These are phyloP conservation scores for Sinapis alba DNA, from an alignment of 441 rosid genomes.

Conservation along the genomic window DNA sequence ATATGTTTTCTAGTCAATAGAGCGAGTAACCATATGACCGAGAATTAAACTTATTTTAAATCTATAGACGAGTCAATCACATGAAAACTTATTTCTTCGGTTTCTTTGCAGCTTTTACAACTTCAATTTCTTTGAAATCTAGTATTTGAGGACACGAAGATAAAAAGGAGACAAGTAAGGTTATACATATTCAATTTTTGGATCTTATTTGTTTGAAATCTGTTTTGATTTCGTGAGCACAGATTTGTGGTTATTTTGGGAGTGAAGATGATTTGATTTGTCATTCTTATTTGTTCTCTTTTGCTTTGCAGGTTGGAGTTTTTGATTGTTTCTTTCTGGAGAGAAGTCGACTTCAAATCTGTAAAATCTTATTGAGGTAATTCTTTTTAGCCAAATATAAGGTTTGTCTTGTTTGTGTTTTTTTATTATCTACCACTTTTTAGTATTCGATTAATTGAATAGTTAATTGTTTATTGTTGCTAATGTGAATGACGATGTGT, in stretches of 20 bases:
- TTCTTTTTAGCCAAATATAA: not conserved
- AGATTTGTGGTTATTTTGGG: not conserved
- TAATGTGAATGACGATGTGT: not conserved
- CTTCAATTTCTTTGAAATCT: no score
- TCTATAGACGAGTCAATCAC: no score
- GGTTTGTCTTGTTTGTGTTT: not conserved
- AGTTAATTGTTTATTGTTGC: not conserved
- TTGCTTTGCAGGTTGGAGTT: not conserved
- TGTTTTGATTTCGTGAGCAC: not conserved
- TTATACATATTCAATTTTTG: no score
- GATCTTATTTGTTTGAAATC: no score
- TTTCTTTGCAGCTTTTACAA: no score
- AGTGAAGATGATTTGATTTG: not conserved
- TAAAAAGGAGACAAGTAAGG: no score
- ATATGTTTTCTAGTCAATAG: no score
- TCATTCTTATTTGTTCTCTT: not conserved
- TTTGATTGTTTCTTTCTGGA: not conserved
- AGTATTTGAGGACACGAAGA: no score
- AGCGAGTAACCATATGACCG: no score
- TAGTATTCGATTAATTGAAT: not conserved
- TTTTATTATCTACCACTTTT: no score
- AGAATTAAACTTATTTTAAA: no score
- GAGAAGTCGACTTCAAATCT: not conserved
- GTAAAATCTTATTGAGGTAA: not conserved
- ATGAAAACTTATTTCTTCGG: no score